Base-by-base conservation (phyloP, 352 stramenopile genomes). In the Globisporangium cylindrosporum region DNA sequence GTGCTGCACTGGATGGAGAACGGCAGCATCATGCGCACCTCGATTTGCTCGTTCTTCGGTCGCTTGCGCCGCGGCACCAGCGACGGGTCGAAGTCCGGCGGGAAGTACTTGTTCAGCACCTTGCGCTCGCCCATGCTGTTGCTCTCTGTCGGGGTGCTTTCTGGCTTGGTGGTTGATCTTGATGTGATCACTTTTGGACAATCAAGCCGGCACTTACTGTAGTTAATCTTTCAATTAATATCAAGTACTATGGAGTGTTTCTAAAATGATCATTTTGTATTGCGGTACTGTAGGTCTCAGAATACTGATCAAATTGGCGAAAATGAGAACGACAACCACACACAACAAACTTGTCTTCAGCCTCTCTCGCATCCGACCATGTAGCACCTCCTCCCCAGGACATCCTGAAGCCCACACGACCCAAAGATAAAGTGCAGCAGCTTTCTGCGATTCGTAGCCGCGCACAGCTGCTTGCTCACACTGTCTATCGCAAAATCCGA, bases 61-160 rank as follows among this genome's bases (percentile, higher is more conserved):
- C 93, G 95, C 77, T 98, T 99, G 32, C 89, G 85, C 10, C 91
- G 82, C 8, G 96, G 97, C 60, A 99, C 88, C 58, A 99, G 86
- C 67, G 89, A 92, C 62, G 97, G 97, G 87, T 99, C 98, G 76
- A 99, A 99, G 82, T 99, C 97, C 72, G 97, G 89, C 12, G 97
- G 97, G 84, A 99, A 99, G 84, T 99, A 99, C 80, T 99, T 99
- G 88, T 99, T 99, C 29, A 99, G 81, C 59, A 99, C 97, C 84
- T 99, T 99, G 68, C 98, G 94, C 84, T 99, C 98, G 73, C 97
- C 98, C 98, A 99, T 99, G 64, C 20, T 58, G 82, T 25, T 59
- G 60, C 53, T 29, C 27, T 29, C 27, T 29, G 27, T 29, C 27
- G 7, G 22, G 24, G 14, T 20, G n/a, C 4, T 29, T 24, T 57